Percentiles rank a stretch among this genome's conserved stretches.
Evolutionary conservation across 2,329 filamentous ascomycete species (phyloP).

Genomic region (Thelonectria rubi): DNA sequence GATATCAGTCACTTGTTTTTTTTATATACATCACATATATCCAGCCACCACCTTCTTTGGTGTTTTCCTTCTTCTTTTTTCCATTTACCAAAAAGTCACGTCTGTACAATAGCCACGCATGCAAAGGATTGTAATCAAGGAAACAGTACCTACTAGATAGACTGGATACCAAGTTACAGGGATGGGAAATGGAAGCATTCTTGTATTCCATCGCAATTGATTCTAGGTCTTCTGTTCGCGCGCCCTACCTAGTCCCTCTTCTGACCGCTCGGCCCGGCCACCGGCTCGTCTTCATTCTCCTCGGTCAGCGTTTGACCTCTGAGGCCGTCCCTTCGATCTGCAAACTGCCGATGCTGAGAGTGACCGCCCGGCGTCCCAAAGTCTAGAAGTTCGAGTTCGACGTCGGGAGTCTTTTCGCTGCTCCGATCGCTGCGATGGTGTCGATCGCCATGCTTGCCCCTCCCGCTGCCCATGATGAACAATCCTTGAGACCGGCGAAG

Average conservation of each 20-base stretch:
- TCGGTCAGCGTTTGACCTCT: conserved; percentile 51
- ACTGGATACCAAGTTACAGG: conserved; percentile 27
- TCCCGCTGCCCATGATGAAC: conserved; percentile 41
- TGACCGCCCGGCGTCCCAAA: conserved; percentile 24
- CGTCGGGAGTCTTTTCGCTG: conserved; percentile 41
- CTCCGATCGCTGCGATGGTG: conserved; percentile 43
- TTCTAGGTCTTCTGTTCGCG: conserved; percentile 31
- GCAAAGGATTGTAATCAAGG: conserved; percentile 33
- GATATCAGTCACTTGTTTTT: conserved; percentile 14
- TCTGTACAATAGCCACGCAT: conserved; percentile 39
- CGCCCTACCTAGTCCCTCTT: conserved; percentile 13
- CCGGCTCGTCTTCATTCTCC: conserved; percentile 42
- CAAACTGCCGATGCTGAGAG: conserved; percentile 28
- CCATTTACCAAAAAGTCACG: conserved; percentile 12
- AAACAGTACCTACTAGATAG: conserved; percentile 29
- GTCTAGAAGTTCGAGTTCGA: conserved; percentile 45
- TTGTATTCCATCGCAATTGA: conserved; percentile 39
- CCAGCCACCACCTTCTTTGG: conserved; percentile 21
- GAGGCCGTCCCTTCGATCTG: conserved; percentile 47
- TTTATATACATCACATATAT: too few relatives aligned
- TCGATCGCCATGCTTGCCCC: conserved; percentile 35
- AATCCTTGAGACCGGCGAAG: conserved; percentile 47
- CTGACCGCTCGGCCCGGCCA: conserved; percentile 17
- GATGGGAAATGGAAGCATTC: conserved; percentile 26
- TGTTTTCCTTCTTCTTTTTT: conserved; percentile 15